These are phyloP conservation scores for Bombardia bombarda DNA, from an alignment of 495 filamentous ascomycete species.

Conservation along the genomic window DNA sequence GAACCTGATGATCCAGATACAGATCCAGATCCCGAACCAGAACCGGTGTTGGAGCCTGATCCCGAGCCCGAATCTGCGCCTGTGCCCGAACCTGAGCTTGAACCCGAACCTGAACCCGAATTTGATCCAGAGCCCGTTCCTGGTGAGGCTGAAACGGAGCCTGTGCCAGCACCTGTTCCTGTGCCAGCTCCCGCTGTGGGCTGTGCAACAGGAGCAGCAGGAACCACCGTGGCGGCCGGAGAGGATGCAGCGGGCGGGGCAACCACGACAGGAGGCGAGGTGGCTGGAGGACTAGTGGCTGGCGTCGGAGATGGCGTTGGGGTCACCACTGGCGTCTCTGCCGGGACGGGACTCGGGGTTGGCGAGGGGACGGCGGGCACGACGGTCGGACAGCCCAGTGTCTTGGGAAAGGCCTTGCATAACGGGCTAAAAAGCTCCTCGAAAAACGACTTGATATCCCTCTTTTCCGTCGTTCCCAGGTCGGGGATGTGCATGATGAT, in stretches of 20 bases:
- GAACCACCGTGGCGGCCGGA: neutral
- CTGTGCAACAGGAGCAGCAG: neutral
- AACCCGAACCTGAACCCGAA: slow-evolving; percentile 1
- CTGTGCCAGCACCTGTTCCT: neutral
- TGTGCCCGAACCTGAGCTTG: slow-evolving; percentile 1
- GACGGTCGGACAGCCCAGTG: neutral
- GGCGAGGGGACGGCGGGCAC: neutral
- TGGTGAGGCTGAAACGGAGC: slow-evolving; percentile 2
- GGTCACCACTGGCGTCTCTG: neutral
- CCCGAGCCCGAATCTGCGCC: neutral
- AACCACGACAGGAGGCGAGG: neutral
- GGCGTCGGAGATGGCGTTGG: slow-evolving; percentile 3
- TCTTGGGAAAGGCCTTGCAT: neutral
- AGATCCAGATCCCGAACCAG: neutral
- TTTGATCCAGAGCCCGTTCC: slow-evolving; percentile 5
- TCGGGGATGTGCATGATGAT: no score
- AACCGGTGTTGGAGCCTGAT: neutral
- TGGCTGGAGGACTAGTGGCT: neutral
- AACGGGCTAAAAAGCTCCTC: neutral
- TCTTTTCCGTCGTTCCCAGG: neutral
- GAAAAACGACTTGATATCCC: neutral
- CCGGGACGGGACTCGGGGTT: neutral
- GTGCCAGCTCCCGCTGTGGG: neutral
- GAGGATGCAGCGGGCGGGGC: neutral
- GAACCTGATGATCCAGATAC: neutral